Evolutionary conservation across 1,139 yeast species (phyloP).

Genomic region (Chernovozyma sophiae-reginae): DNA sequence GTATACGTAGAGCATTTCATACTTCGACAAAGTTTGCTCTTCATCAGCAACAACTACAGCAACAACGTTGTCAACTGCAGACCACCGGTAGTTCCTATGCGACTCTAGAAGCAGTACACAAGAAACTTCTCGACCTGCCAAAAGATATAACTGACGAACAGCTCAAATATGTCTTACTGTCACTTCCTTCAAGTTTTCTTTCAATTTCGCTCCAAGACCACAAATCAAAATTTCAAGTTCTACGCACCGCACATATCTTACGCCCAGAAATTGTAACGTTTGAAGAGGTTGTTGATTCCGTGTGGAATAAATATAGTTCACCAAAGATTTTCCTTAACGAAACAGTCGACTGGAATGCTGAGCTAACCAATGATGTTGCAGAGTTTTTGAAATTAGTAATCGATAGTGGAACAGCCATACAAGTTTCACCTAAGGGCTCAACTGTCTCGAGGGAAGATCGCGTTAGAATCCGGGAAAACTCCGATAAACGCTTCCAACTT

Average conservation of each 20-base stretch:
- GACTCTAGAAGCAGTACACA: neutral
- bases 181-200: neutral
- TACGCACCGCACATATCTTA: constrained; percentile 33
- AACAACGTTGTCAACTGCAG: neutral
- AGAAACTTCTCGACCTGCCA: neutral
- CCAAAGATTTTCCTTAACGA: constrained; percentile 1
- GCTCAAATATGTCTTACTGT: neutral
- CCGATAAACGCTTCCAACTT: constrained; percentile 8
- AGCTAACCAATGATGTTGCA: constrained; percentile 20
- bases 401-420: neutral
- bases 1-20: constrained; percentile 42
- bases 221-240: constrained; percentile 32
- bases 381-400: constrained; percentile 29
- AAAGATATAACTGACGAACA: neutral
- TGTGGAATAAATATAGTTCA: constrained; percentile 27
- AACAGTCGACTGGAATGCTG: neutral
- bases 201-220: constrained; percentile 19
- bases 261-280: constrained; percentile 28
- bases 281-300: constrained; percentile 18
- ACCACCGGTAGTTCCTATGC: neutral
- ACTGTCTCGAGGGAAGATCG: neutral
- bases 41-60: neutral
- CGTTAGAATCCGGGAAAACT: neutral
- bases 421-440: neutral
- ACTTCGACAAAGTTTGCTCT: constrained; percentile 15